These are phyloP conservation scores for Allium cepa DNA, from an alignment of 106 monocot genomes.

Conservation along the genomic window DNA sequence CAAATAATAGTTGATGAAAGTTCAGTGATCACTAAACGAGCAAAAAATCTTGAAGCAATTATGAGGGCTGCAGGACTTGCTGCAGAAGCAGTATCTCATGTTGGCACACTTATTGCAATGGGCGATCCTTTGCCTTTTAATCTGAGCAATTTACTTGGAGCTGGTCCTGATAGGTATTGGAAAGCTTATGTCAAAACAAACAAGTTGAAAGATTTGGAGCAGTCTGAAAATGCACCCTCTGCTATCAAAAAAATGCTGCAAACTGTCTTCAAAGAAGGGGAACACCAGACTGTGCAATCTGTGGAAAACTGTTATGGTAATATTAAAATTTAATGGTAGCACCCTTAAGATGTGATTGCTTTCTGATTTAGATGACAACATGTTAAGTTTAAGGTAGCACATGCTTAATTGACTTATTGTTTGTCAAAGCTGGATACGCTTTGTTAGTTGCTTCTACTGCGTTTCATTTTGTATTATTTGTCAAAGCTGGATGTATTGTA, in stretches of 20 bases:
- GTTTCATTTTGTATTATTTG: too few species aligned
- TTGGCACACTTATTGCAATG: constrained; percentile 73
- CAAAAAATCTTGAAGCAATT: constrained; percentile 89
- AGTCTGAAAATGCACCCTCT: constrained; percentile 10
- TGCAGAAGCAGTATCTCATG: constrained; percentile 88
- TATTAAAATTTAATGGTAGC: not conserved
- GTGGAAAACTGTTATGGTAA: constrained; percentile 28
- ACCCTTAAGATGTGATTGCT: too few species aligned
- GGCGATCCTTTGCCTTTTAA: constrained; percentile 87
- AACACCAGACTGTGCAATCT: constrained; percentile 3
- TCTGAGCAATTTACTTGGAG: constrained; percentile 52
- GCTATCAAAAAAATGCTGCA: constrained; percentile 11
- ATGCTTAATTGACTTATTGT: too few species aligned
- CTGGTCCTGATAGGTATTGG: constrained; percentile 69
- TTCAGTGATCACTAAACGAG: constrained; percentile 78
- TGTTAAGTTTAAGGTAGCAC: too few species aligned
- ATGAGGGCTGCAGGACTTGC: constrained; percentile 92
- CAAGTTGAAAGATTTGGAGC: constrained; percentile 5
- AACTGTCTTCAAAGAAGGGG: constrained; percentile 11
- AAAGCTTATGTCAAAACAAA: constrained; percentile 21
- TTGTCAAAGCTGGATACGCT: too few species aligned
- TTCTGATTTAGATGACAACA: too few species aligned
- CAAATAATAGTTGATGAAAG: constrained; percentile 71
- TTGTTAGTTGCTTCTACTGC: too few species aligned
- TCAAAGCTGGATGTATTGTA: too few species aligned